Conservation (phyloP, 371 early-diverging fungal genomes). For the Syncephalastrum monosporum region DNA sequence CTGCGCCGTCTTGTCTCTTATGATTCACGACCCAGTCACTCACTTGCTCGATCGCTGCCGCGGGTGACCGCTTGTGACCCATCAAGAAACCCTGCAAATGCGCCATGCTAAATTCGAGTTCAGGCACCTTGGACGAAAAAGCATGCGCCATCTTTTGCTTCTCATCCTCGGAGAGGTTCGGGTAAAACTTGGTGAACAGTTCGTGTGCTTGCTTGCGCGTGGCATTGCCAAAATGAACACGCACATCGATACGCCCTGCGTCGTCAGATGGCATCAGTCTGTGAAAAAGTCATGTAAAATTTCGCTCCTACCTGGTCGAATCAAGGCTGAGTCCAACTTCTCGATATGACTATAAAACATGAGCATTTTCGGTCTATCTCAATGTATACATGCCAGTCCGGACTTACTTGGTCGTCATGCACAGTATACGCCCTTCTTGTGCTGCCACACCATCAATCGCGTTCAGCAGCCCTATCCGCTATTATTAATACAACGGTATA, state of each 20-base stretch:
- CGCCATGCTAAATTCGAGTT: conserved; percentile 57
- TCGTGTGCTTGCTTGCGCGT: conserved; percentile 68
- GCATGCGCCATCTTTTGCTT: conserved; percentile 32
- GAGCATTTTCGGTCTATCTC: neutral
- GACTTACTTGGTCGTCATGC: conserved; percentile 83
- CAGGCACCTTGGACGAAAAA: conserved; percentile 56
- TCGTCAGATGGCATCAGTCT: too few relatives aligned
- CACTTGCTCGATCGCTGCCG: conserved; percentile 10
- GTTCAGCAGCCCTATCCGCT: conserved; percentile 59
- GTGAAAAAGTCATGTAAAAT: too few relatives aligned
- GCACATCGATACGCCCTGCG: conserved; percentile 79
- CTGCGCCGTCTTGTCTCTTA: neutral
- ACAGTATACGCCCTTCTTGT: conserved; percentile 71
- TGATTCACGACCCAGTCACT: conserved; percentile 10
- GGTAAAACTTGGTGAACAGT: conserved; percentile 51
- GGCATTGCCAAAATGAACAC: conserved; percentile 83
- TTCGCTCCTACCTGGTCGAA: conserved; percentile 72
- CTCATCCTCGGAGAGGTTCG: conserved; percentile 12
- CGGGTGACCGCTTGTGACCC: conserved; percentile 17
- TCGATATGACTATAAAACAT: conserved; percentile 79
- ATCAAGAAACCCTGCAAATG: conserved; percentile 77
- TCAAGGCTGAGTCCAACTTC: conserved; percentile 92
- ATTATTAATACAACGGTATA: too few relatives aligned
- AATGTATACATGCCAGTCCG: too few relatives aligned
- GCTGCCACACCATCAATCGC: conserved; percentile 86